Evolutionary conservation across 1,284 basidiomycete species (phyloP).

Genomic region (Boletus sp.): DNA sequence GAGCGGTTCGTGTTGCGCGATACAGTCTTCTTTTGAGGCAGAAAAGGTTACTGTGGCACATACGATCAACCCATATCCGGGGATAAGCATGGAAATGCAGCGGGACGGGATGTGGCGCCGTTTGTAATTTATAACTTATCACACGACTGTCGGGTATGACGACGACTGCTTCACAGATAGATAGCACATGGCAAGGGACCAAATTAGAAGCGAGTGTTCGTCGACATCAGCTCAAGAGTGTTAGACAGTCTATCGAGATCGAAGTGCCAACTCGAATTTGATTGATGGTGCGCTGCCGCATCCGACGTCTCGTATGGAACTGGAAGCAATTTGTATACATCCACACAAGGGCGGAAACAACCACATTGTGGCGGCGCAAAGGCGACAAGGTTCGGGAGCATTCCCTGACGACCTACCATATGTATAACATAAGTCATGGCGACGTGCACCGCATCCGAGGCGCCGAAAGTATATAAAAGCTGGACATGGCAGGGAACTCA

Average conservation of each 20-base stretch:
- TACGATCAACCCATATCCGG: constrained; percentile 1
- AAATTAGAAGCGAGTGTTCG: constrained; percentile 11
- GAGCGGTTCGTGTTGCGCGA: constrained; percentile 59
- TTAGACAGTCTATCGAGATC: constrained; percentile 3
- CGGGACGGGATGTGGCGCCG: constrained; percentile 6
- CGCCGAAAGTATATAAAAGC: background rate
- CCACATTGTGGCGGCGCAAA: constrained; percentile 11
- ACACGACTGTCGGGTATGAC: constrained; percentile 3
- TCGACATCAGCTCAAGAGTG: no score
- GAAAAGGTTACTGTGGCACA: background rate
- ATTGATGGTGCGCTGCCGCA: constrained; percentile 13
- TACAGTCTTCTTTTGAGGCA: constrained; percentile 58
- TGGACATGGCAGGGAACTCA: constrained; percentile 7
- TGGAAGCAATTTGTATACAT: constrained; percentile 9
- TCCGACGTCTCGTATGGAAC: constrained; percentile 15
- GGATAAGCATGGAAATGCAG: background rate
- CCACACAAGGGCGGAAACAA: constrained; percentile 10
- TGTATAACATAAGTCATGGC: constrained; percentile 15
- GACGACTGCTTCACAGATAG: constrained; percentile 3
- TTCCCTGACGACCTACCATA: background rate
- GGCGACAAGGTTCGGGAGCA: constrained; percentile 2
- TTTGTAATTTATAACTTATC: background rate
- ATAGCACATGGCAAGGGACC: background rate
- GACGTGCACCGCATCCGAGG: constrained; percentile 13
- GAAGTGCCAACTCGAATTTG: constrained; percentile 10